Percentiles rank a stretch among this genome's conserved stretches.
Conservation (phyloP, 768 basidiomycete species). For the Leccinellum luteum region DNA sequence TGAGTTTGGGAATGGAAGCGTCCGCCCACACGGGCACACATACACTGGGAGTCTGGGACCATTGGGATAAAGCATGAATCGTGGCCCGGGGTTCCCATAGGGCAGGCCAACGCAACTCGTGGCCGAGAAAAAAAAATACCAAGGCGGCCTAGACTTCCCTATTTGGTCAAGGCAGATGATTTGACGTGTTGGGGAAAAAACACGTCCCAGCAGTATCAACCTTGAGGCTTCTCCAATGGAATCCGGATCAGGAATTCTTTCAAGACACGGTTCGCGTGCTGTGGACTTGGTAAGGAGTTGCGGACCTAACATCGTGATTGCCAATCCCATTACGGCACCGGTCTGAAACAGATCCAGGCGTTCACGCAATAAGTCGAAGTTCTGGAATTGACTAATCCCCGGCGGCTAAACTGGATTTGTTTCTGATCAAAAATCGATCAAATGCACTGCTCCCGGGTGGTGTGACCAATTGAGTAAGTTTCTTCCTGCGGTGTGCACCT, state of each 20-base stretch:
- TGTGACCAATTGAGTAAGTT: slow-evolving; percentile 31
- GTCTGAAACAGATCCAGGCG: slow-evolving; percentile 25
- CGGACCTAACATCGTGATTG: slow-evolving; percentile 28
- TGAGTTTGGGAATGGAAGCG: slow-evolving; percentile 21
- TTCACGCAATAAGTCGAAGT: slow-evolving; percentile 15
- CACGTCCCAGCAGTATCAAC: slow-evolving; percentile 15
- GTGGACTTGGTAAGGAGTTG: slow-evolving; percentile 9
- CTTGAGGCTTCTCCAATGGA: slow-evolving; percentile 17
- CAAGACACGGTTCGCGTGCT: slow-evolving; percentile 7
- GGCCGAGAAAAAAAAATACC: slow-evolving; percentile 4
- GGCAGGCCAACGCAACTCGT: slow-evolving; percentile 7
- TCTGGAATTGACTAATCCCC: slow-evolving; percentile 32
- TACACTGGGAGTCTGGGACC: slow-evolving; percentile 9
- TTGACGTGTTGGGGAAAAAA: slow-evolving; percentile 16
- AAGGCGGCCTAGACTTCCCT: slow-evolving; percentile 6
- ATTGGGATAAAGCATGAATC: slow-evolving; percentile 4
- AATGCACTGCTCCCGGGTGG: slow-evolving; percentile 24
- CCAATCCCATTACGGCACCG: slow-evolving; percentile 34
- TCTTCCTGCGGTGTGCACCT: slow-evolving; percentile 17
- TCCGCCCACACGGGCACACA: slow-evolving; percentile 3
- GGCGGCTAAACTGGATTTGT: slow-evolving; percentile 28
- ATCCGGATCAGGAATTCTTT: slow-evolving; percentile 10
- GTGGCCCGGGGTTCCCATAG: slow-evolving; percentile 12
- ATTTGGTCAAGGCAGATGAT: background rate
- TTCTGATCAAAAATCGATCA: slow-evolving; percentile 32